Conservation (phyloP, 2,329 filamentous ascomycete genomes). For the Drechslera avenae region DNA sequence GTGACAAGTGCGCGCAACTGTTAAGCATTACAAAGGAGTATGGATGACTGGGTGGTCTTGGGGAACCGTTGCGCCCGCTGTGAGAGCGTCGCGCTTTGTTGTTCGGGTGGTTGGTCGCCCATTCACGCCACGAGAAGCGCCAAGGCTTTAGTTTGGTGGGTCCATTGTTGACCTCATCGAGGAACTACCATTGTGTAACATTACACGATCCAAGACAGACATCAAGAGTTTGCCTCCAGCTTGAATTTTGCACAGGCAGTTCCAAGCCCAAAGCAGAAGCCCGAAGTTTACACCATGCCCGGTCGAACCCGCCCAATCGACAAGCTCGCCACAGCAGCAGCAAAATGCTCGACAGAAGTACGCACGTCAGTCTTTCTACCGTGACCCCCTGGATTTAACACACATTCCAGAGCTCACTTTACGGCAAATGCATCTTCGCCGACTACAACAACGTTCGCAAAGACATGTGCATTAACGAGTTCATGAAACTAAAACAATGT, state of each 20-base stretch:
- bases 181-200: neutral
- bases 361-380: conserved; percentile 15
- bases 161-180: conserved; percentile 20
- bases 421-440: conserved; percentile 87
- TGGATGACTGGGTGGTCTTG: conserved; percentile 19
- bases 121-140: conserved; percentile 18
- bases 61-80: conserved; percentile 11
- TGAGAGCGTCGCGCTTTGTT: conserved; percentile 38
- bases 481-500: conserved; percentile 83
- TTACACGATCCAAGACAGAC: neutral
- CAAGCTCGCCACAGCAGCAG: conserved; percentile 68
- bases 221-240: neutral
- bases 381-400: neutral
- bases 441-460: conserved; percentile 92
- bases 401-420: conserved; percentile 70
- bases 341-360: conserved; percentile 70
- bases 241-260: neutral
- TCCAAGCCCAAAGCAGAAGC: neutral
- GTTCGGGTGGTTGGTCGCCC: conserved; percentile 27
- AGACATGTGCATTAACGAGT: conserved; percentile 87
- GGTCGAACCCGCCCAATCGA: conserved; percentile 66
- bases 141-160: conserved; percentile 21
- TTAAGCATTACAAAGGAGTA: conserved; percentile 34
- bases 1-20: conserved; percentile 7
- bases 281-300: conserved; percentile 27